Base-by-base conservation (phyloP, 768 basidiomycete genomes). In the Pholiota microspora region DNA sequence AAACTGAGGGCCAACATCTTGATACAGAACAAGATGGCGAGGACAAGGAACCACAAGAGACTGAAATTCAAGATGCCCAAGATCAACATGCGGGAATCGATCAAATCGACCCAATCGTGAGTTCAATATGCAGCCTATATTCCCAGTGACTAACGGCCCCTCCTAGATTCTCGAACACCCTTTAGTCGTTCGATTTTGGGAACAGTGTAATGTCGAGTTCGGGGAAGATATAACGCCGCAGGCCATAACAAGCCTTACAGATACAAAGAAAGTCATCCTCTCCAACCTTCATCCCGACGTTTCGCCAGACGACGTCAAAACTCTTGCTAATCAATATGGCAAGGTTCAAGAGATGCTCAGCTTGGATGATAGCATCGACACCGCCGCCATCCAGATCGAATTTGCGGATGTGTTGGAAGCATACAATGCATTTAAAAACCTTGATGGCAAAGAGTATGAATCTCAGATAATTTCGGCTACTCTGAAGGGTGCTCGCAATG, bases 251-350 rank as follows among this genome's bases (percentile, higher is more conserved):
- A 76, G 78, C 2, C 62, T 69, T 0, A 72, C 73, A 6, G 77
- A 81, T 51, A 73, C 76, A 2, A 59, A 49, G 12, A 66, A 62
- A 27, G 58, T 80, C 36, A 53, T 74, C 25, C 56, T 84, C 7
- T 70, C 71, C 12, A 76, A 77, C 49, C 61, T 83, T 16, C 75
- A 78, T 12, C 23, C 59, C 7, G 58, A 69, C 49, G 54, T 69
- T 24, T 48, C 67, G 27, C 51, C 62, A 34, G 45, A 58, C 9
- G 72, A 74, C 18, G 56, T 79, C 18, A 54, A 57, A n/a, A 53
- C 44, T 3, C 64, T 79, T 4, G 62, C 66, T n/a, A 49, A 63
- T 9, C 55, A 53, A 7, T 71, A 70, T 55, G 77, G 73, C 16
- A 56, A 61, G 16, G 63, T 64, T 10, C 34, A 69, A 18, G 56